Conservation (phyloP, 2,329 filamentous ascomycete genomes). For the Pseudocercospora fuligena region DNA sequence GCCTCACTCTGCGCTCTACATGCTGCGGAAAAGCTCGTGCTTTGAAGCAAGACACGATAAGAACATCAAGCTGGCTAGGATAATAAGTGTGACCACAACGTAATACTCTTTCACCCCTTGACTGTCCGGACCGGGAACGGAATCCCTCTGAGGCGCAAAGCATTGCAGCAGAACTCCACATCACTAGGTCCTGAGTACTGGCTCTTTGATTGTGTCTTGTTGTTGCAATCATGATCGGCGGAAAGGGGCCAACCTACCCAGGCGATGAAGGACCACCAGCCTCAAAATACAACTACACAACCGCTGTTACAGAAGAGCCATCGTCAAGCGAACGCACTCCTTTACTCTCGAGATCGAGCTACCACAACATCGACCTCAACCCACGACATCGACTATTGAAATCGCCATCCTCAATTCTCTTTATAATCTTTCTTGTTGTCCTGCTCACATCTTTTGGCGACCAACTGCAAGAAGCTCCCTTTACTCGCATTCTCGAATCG, state of each 20-base stretch:
- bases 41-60: neutral
- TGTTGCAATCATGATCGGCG: neutral
- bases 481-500: conserved; percentile 58
- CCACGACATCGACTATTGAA: conserved; percentile 7
- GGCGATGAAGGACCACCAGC: neutral
- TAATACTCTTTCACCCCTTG: neutral
- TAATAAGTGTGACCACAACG: neutral
- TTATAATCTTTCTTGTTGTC: conserved; percentile 44
- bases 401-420: conserved; percentile 25
- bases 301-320: neutral
- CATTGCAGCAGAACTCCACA: neutral
- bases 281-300: neutral
- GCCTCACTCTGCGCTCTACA: neutral
- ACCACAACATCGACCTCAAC: conserved; percentile 9
- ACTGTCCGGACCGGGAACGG: neutral
- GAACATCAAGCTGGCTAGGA: neutral
- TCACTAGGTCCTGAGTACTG: neutral
- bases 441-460: conserved; percentile 52
- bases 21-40: neutral
- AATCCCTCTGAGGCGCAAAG: neutral
- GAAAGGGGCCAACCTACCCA: neutral
- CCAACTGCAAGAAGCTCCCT: conserved; percentile 47
- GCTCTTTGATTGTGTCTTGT: neutral
- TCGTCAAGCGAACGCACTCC: neutral
- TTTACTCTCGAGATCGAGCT: neutral